Conservation (phyloP, 2,329 filamentous ascomycete species). For the Nannizzia gypsea region DNA sequence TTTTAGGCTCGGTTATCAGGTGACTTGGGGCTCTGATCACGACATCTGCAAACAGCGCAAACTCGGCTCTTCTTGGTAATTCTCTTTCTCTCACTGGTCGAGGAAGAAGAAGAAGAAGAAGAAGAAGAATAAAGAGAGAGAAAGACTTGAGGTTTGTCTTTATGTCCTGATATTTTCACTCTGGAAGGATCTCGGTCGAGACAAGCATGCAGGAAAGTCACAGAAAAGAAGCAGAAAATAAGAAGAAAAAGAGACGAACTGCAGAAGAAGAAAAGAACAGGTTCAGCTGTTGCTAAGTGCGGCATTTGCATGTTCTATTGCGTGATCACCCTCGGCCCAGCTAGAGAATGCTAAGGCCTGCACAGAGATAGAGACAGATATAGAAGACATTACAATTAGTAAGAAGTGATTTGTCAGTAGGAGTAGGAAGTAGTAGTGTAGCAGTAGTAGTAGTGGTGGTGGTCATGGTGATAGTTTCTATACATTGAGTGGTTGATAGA, state of each 20-base stretch:
- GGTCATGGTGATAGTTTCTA: no score
- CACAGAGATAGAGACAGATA: background rate
- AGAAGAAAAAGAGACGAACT: background rate
- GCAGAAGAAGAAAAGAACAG: background rate
- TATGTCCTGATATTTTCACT: background rate
- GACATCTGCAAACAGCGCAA: slow-evolving; percentile 26
- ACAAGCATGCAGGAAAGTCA: no score
- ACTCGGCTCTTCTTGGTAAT: background rate
- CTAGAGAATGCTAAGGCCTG: background rate
- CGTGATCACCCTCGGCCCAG: slow-evolving; percentile 1
- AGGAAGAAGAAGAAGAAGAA: background rate
- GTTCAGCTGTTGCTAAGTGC: background rate
- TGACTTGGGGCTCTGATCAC: slow-evolving; percentile 26
- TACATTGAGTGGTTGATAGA: no score
- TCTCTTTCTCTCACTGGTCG: background rate
- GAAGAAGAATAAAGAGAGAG: no score
- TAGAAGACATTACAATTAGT: background rate
- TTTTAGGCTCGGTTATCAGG: background rate
- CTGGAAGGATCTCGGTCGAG: no score
- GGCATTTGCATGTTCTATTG: slow-evolving; percentile 2
- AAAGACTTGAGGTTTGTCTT: background rate
- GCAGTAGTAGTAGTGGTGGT: no score
- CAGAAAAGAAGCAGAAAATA: background rate
- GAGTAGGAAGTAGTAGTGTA: background rate
- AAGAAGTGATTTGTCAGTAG: background rate